A percentile compares a stretch with the other conserved stretches of the same genome.
Evolutionary conservation across 441 rosid genomes (phyloP).

Genomic region (Eutrema salsugineum): DNA sequence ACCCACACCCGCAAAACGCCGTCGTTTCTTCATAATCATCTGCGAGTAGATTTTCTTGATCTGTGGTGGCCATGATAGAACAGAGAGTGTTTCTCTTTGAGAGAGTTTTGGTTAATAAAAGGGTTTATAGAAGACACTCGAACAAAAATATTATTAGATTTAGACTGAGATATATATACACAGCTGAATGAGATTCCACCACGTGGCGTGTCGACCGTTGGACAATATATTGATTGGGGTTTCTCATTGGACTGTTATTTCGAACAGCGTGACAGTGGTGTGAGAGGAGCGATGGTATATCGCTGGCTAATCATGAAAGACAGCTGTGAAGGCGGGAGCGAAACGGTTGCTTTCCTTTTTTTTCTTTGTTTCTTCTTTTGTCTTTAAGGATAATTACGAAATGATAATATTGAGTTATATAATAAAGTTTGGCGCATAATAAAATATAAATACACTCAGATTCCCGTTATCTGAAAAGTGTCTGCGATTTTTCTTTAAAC

Average conservation of each 20-base stretch:
- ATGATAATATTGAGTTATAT: background rate
- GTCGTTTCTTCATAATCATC: slow-evolving; percentile 33
- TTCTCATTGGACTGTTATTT: slow-evolving; percentile 12
- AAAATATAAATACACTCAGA: background rate
- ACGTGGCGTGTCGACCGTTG: slow-evolving; percentile 20
- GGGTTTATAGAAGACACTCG: background rate
- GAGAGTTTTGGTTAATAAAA: background rate
- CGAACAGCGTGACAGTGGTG: slow-evolving; percentile 2
- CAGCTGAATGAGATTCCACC: background rate
- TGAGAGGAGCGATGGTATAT: background rate
- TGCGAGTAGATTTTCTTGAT: slow-evolving; percentile 18
- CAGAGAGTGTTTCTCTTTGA: background rate
- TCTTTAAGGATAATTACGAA: slow-evolving; percentile 10
- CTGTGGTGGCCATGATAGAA: slow-evolving; percentile 5
- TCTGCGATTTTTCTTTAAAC: background rate
- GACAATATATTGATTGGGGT: background rate
- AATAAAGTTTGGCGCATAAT: background rate
- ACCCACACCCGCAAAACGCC: slow-evolving; percentile 34
- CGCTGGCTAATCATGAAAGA: slow-evolving; percentile 27
- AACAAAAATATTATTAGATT: background rate
- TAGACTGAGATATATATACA: background rate
- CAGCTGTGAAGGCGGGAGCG: slow-evolving; percentile 33
- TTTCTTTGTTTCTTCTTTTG: slow-evolving; percentile 5
- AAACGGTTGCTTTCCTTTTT: slow-evolving; percentile 17
- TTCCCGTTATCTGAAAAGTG: slow-evolving; percentile 1